Percentiles rank a stretch among this genome's conserved stretches.
phyloP scores from a whole-genome alignment of 169 alveolate genomes.

The Plasmodium cynomolgi region DNA sequence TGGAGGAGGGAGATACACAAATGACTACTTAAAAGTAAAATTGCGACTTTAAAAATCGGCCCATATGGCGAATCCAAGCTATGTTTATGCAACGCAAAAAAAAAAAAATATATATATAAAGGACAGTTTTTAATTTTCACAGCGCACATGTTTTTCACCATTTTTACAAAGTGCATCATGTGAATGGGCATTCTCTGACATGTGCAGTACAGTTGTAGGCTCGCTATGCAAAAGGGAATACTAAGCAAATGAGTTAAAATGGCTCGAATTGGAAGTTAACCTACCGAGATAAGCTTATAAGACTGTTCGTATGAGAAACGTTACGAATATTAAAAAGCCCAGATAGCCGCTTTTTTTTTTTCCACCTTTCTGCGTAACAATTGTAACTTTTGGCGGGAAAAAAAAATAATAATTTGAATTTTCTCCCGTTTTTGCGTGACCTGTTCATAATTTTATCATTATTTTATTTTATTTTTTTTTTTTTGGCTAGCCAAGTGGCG shows the following conservation, averaged over 20 bases:
- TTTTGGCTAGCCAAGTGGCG: neutral
- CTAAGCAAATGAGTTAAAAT: neutral
- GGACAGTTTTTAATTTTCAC: neutral
- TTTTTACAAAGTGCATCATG: neutral
- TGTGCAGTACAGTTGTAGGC: neutral
- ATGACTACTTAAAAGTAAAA: neutral
- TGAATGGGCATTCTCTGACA: neutral
- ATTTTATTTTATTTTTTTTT: neutral
- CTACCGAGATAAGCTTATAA: neutral
- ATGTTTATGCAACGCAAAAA: neutral
- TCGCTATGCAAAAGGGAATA: neutral
- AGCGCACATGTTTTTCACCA: neutral
- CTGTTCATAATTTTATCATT: constrained; percentile 22
- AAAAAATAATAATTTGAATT: neutral
- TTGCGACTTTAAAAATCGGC: neutral
- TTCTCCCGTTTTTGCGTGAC: neutral
- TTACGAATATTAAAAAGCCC: neutral
- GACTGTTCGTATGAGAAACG: neutral
- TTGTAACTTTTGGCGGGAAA: neutral
- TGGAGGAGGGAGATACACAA: neutral
- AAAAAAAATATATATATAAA: too few relatives aligned
- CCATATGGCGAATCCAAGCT: neutral
- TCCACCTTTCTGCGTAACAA: neutral
- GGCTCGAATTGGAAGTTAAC: neutral
- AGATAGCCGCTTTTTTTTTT: neutral